Evolutionary conservation across 164 flowering plant genomes (phyloP).

Genomic region (Piper longum): DNA sequence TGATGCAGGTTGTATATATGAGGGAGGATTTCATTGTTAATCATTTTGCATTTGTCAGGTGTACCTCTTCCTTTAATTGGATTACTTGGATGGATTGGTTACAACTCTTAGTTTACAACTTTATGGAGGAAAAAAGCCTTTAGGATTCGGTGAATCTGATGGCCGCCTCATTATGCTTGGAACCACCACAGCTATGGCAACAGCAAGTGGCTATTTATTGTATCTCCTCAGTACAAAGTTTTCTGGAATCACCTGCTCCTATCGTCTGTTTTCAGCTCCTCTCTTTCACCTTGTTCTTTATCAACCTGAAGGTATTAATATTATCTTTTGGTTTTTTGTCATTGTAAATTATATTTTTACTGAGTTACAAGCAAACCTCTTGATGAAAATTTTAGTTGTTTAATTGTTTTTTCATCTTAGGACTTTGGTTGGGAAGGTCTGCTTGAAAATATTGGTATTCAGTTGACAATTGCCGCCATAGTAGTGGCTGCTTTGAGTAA

Average conservation of each 20-base stretch:
- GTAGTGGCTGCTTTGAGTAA: constrained; percentile 49
- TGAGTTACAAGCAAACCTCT: neutral
- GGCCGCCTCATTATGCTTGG: constrained; percentile 58
- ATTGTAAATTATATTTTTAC: neutral
- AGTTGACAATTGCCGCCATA: constrained; percentile 39
- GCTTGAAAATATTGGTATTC: constrained; percentile 38
- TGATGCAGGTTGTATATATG: constrained; percentile 17
- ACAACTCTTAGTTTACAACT: constrained; percentile 47
- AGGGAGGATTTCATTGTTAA: constrained; percentile 14
- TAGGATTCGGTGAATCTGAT: constrained; percentile 34
- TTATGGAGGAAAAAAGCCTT: constrained; percentile 29
- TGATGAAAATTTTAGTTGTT: neutral
- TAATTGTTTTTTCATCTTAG: constrained; percentile 16
- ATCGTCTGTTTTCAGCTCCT: constrained; percentile 64
- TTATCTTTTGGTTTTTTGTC: neutral
- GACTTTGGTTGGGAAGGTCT: constrained; percentile 47
- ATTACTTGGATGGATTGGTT: constrained; percentile 59
- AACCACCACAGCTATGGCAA: constrained; percentile 68
- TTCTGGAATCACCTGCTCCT: constrained; percentile 58
- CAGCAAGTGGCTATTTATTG: constrained; percentile 80
- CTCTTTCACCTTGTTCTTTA: constrained; percentile 64
- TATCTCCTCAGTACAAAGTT: constrained; percentile 64
- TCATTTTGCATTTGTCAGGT: constrained; percentile 52
- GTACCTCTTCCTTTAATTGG: constrained; percentile 90
- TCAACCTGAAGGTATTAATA: constrained; percentile 44